Evolutionary conservation across 768 basidiomycete genomes (phyloP), one percentile per base, ranked within the genome.

Genomic region (Lactifluus subvellereus): DNA sequence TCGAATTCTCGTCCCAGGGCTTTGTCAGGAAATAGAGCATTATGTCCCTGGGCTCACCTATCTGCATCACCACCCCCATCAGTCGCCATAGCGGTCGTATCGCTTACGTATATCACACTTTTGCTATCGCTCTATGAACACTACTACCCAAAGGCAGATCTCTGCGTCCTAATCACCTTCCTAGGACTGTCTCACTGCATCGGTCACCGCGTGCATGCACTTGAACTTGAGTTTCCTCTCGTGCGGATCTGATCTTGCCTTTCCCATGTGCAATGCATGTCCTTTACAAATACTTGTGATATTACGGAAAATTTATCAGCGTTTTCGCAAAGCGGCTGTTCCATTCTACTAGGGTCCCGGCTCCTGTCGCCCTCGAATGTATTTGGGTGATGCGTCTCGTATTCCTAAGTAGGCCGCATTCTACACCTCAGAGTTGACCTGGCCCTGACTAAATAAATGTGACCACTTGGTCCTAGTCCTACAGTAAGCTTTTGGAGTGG

Each of bases 331-430:
- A 66, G 35, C 60, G 6, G n/a, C 14, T 67, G n/a, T 67, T 62
- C 38, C 49, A 27, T n/a, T 54, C 54, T 14, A 6, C 58, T 13
- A 48, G 13, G 9, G 37, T 66, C 33, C 53, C 49, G 13, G 50
- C 50, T 4, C 62, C 57, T 27, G 67, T 67, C 38, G 65, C 65
- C 7, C 42, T 67, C 6, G 67, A 67, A 40, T 67, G 67, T 50
- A 67, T 67, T 18, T 67, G 67, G 67, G 60, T 57, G 8, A n/a
- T 47, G 18, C 62, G 60, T 54, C 58, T 66, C 52, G 60, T 67
- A 18, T 58, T 61, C 60, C 51, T 67, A 20, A 66, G 67, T 62
- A 37, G 2, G 67, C 52, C 40, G 30, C n/a, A n/a, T 10, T n/a
- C n/a, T n/a, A 35, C 10, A 20, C 16, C 14, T 47, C 9, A 14